Percentiles rank a stretch among this genome's conserved stretches.
These are phyloP conservation scores for Phialemoniopsis sp. DNA, from an alignment of 2,329 filamentous ascomycete genomes.

Conservation along the genomic window DNA sequence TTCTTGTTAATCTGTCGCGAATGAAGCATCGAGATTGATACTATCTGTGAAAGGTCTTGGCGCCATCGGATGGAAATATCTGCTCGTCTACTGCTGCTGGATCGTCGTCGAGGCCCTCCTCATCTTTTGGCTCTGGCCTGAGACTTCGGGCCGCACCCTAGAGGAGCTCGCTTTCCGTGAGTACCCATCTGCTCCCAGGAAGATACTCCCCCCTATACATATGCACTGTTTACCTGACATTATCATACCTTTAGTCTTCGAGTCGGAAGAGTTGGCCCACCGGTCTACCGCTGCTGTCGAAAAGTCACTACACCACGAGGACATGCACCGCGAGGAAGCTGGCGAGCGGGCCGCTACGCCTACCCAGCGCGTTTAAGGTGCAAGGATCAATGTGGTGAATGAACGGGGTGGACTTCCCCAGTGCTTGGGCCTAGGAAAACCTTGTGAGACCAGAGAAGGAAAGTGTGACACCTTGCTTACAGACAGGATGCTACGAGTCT, in stretches of 20 bases:
- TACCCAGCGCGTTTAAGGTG: too few relatives aligned
- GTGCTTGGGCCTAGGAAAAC: too few relatives aligned
- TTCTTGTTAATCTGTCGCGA: too few relatives aligned
- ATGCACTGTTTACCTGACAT: too few relatives aligned
- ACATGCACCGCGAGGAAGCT: not conserved
- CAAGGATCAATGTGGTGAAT: too few relatives aligned
- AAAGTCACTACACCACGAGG: slow-evolving; percentile 6
- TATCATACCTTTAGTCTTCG: too few relatives aligned
- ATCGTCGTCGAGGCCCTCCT: slow-evolving; percentile 18
- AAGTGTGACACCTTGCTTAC: too few relatives aligned
- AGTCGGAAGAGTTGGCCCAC: slow-evolving; percentile 2
- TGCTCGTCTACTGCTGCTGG: slow-evolving; percentile 25
- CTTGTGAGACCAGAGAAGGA: too few relatives aligned
- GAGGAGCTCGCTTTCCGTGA: slow-evolving; percentile 20
- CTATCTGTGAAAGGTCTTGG: slow-evolving; percentile 9
- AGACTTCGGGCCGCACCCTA: slow-evolving; percentile 18
- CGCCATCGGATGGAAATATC: slow-evolving; percentile 22
- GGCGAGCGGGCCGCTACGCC: too few relatives aligned
- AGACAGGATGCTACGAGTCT: too few relatives aligned
- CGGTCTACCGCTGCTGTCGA: slow-evolving; percentile 1
- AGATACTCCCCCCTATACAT: too few relatives aligned
- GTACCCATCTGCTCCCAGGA: slow-evolving; percentile 1
- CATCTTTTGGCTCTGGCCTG: slow-evolving; percentile 21
- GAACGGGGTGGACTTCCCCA: too few relatives aligned
- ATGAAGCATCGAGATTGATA: not conserved